Percentiles rank a stretch among this genome's conserved stretches.
Conservation (phyloP, 2,329 filamentous ascomycete genomes). For the Fusarium sp. region DNA sequence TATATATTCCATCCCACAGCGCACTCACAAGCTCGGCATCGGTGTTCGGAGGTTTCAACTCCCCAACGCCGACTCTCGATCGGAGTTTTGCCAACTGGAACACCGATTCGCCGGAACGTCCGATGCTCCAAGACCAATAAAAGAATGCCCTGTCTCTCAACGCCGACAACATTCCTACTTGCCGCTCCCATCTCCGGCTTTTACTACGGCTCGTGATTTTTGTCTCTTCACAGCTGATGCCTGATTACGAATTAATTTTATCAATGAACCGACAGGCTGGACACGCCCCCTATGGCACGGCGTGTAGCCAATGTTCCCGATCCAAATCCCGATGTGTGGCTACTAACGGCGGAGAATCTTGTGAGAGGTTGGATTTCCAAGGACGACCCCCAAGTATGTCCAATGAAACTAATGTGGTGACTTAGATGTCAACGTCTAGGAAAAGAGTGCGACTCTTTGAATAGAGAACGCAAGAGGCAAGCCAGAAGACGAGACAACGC, state of each 20-base stretch:
- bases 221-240: neutral
- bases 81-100: neutral
- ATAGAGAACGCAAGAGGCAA: neutral
- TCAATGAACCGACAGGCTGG: neutral
- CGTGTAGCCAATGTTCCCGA: neutral
- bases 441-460: neutral
- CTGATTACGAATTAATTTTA: neutral
- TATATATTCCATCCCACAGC: neutral
- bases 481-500: neutral
- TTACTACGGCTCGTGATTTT: neutral
- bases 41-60: neutral
- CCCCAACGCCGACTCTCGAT: neutral
- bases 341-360: neutral
- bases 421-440: neutral
- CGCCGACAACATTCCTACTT: neutral
- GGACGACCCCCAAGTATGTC: neutral
- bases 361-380: neutral
- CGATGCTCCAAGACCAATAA: neutral
- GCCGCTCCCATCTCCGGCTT: neutral
- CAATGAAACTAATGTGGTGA: neutral
- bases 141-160: neutral
- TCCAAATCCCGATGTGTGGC: neutral
- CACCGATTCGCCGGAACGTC: neutral
- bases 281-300: neutral
- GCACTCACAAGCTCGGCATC: neutral